Conservation (phyloP, 768 basidiomycete genomes). For the Paxillus involutus region DNA sequence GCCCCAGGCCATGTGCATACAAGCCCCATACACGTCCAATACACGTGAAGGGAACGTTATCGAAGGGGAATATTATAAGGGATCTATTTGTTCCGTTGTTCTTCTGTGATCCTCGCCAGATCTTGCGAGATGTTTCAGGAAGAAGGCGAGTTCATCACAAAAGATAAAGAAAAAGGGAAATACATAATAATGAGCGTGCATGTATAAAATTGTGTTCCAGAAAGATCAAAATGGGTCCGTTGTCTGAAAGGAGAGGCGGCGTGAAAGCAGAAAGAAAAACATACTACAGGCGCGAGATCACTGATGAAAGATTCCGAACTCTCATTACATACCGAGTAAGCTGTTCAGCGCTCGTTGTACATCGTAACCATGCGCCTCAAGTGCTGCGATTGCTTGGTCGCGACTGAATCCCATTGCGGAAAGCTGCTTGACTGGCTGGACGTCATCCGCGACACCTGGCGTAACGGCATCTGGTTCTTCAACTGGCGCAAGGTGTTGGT, state of each 20-base stretch:
- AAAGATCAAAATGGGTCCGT: constrained; percentile 17
- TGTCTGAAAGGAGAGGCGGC: constrained; percentile 15
- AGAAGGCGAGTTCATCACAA: constrained; percentile 17
- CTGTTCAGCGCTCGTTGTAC: constrained; percentile 77
- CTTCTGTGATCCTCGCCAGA: neutral
- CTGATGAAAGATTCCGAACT: constrained; percentile 11
- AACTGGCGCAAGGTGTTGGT: constrained; percentile 42
- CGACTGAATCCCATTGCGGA: constrained; percentile 91
- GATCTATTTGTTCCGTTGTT: neutral
- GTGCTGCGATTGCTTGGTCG: constrained; percentile 73
- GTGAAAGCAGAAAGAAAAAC: constrained; percentile 1
- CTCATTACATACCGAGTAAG: constrained; percentile 46
- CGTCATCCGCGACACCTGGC: constrained; percentile 67
- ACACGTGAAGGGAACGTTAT: neutral
- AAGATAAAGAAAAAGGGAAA: constrained; percentile 1
- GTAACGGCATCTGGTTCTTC: constrained; percentile 44
- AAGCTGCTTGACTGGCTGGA: constrained; percentile 75
- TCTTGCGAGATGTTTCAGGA: constrained; percentile 2
- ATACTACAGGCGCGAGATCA: constrained; percentile 21
- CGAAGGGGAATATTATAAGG: neutral
- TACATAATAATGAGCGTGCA: constrained; percentile 29
- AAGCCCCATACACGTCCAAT: neutral
- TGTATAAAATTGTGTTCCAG: constrained; percentile 27
- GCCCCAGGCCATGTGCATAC: neutral
- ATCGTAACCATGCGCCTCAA: constrained; percentile 85